Evolutionary conservation across 768 basidiomycete genomes (phyloP).

Genomic region (Kockovaella imperatae): DNA sequence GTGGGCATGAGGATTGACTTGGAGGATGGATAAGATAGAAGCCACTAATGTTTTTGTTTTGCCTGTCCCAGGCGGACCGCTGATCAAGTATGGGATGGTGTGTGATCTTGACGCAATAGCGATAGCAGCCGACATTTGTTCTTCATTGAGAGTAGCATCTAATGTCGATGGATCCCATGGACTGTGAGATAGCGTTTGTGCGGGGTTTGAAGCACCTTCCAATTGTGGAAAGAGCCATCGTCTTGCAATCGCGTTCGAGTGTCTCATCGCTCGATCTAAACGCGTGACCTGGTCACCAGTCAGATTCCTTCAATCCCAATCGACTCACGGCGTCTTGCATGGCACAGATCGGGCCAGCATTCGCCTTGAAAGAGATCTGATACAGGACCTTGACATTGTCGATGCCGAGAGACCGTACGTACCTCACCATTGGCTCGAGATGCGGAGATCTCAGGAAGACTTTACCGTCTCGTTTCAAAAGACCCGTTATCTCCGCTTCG

Average conservation of each 20-base stretch:
- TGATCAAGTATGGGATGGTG: constrained; percentile 38
- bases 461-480: too few species aligned
- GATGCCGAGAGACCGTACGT: too few species aligned
- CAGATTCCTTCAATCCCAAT: too few species aligned
- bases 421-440: too few species aligned
- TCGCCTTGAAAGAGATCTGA: too few species aligned
- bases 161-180: constrained; percentile 15
- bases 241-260: constrained; percentile 2
- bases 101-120: constrained; percentile 20
- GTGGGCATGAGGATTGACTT: constrained; percentile 21
- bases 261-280: constrained; percentile 12
- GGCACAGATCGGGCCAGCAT: too few species aligned
- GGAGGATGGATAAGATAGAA: constrained; percentile 39
- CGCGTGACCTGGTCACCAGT: too few species aligned
- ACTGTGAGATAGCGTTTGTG: neutral
- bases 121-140: constrained; percentile 35
- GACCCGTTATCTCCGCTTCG: too few species aligned
- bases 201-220: constrained; percentile 1
- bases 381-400: too few species aligned
- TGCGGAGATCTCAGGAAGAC: too few species aligned
- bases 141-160: constrained; percentile 37
- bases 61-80: constrained; percentile 43
- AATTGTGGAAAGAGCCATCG: constrained; percentile 38
- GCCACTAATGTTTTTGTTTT: constrained; percentile 42
- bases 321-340: too few species aligned